Base-by-base conservation (phyloP, 129 eudicot species). In the Ambrosia artemisiifolia region DNA sequence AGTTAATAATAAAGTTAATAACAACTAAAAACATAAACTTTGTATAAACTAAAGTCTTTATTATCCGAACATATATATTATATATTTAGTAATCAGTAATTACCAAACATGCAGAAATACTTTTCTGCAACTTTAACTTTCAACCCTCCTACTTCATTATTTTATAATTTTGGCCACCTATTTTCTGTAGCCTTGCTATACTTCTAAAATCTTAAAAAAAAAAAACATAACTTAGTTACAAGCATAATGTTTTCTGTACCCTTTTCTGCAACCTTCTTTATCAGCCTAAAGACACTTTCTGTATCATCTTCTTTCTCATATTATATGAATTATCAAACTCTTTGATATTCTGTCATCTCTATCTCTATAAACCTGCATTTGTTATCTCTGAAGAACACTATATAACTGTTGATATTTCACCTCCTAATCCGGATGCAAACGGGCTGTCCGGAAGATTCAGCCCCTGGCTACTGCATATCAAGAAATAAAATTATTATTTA, bases 401-500 rank as follows among this genome's bases (percentile, higher is more conserved):
- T 71, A 74, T 83, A 66, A 81, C 88, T 67, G 91, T 73, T 8
- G 88, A 68, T 74, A 86, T 80, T 79, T 84, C 81, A 50, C 80
- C 83, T 48, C 78, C 87, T 72, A 86, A 69, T 34, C 82, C 78
- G 30, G 88, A 65, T 48, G 87, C 91, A 81, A 86, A 86, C 24
- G 91, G 91, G 82, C 91, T 86, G 40, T 86, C 91, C 1, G 91
- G 91, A 57, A 86, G 91, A 78, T 83, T 83, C 70, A 75, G 59
- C 68, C 86, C 88, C 77, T 83, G 88, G 74, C 80, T 75, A 69
- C 91, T 83, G 85, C 75, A 80, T 12, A 12, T 43, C 1, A 17
- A 63, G 0, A 70, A 19, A 38, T 10, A 3, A 49, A 49, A 33
- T 18, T 14, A 7, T 10, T n/a, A 3, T n/a, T 10, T n/a, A 3